A percentile compares a stretch with the other conserved stretches of the same genome.
Conservation (phyloP, 2,329 filamentous ascomycete genomes). For the Rhinocladiella mackenziei region DNA sequence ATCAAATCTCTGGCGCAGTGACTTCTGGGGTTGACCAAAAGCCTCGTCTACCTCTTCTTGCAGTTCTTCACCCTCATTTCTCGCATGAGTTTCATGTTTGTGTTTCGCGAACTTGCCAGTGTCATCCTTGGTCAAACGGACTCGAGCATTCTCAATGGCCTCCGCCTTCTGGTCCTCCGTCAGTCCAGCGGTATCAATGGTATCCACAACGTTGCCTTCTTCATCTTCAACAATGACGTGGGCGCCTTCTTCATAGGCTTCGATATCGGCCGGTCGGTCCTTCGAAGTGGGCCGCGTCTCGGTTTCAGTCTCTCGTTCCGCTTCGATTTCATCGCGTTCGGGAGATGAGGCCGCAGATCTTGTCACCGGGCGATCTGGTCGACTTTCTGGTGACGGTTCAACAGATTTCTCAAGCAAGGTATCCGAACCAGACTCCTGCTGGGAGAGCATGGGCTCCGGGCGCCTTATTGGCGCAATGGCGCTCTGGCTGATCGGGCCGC, state of each 20-base stretch:
- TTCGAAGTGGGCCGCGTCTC: conserved; percentile 2
- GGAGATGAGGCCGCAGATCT: conserved; percentile 20
- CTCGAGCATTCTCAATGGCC: conserved; percentile 51
- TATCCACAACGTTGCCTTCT: conserved; percentile 78
- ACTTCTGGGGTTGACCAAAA: conserved; percentile 35
- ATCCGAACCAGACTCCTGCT: conserved; percentile 26
- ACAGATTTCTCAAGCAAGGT: conserved; percentile 28
- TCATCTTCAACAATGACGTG: conserved; percentile 77
- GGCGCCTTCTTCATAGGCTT: conserved; percentile 77
- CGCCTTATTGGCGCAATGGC: conserved; percentile 69
- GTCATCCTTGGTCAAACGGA: conserved; percentile 52
- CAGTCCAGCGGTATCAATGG: conserved; percentile 50
- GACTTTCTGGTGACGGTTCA: conserved; percentile 25
- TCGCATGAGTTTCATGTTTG: conserved; percentile 40
- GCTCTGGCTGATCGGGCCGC: conserved; percentile 83
- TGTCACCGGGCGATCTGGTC: conserved; percentile 11
- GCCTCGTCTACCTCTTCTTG: conserved; percentile 38
- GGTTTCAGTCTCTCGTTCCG: conserved; percentile 30
- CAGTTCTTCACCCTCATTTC: conserved; percentile 44
- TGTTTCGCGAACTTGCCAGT: conserved; percentile 47
- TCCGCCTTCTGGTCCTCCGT: conserved; percentile 58
- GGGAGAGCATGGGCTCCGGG: conserved; percentile 31
- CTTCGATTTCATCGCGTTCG: conserved; percentile 41
- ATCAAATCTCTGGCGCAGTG: conserved; percentile 47
- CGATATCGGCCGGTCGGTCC: conserved; percentile 41